Percentiles rank a stretch among this genome's conserved stretches.
phyloP scores from a whole-genome alignment of 345 rosid genomes.

The Raphanus sativus region DNA sequence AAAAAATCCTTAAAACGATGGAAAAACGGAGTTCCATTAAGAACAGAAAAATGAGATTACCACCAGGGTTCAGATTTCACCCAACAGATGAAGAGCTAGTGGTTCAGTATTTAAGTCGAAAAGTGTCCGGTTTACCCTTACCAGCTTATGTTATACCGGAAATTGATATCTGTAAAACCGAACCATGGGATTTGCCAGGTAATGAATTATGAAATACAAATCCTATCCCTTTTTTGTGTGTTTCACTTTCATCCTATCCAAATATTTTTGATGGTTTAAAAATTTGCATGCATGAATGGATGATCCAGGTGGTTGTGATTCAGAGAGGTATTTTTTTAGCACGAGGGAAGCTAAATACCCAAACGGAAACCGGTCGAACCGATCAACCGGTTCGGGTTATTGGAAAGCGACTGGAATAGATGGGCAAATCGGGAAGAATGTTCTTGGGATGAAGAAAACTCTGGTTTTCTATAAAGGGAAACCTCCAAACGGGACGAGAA shows the following conservation, averaged over 20 bases:
- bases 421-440: conserved; percentile 58
- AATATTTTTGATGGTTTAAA: not conserved
- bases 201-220: not conserved
- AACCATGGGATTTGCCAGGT: conserved; percentile 99
- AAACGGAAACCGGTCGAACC: conserved; percentile 83
- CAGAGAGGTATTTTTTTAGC: conserved; percentile 91
- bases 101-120: conserved; percentile 67
- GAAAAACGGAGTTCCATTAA: conserved; percentile 56
- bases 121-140: conserved; percentile 62
- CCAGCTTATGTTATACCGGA: conserved; percentile 89
- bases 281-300: not conserved
- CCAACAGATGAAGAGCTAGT: conserved; percentile 93
- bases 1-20: conserved; percentile 31
- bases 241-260: not conserved
- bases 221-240: not conserved
- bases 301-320: conserved; percentile 66
- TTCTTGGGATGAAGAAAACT: conserved; percentile 89
- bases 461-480: conserved; percentile 91
- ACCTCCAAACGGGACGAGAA: conserved; percentile 74
- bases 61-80: conserved; percentile 93
- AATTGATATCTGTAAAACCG: conserved; percentile 83
- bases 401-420: conserved; percentile 97
- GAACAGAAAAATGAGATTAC: conserved; percentile 67
- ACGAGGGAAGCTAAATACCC: conserved; percentile 83
- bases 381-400: conserved; percentile 80